phyloP scores from a whole-genome alignment of 2,329 filamentous ascomycete genomes.

The Aspergillus jensenii region DNA sequence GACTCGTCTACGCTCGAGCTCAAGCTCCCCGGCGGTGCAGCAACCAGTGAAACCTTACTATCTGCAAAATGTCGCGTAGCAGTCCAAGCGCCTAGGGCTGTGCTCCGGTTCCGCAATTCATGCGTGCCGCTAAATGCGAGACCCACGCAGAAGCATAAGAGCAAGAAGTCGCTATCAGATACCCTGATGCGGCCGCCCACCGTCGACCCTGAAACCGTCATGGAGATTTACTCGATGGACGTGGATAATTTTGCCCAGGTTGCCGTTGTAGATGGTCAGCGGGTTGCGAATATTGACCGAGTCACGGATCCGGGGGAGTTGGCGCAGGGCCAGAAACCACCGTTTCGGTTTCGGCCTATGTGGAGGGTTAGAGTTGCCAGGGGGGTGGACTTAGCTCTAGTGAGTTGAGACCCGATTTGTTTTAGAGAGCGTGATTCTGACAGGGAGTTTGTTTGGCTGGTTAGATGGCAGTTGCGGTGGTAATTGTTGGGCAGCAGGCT shows the following conservation, averaged over 20 bases:
- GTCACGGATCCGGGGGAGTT: conserved; percentile 13
- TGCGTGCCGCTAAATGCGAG: not conserved
- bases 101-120: conserved; percentile 15
- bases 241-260: conserved; percentile 18
- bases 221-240: conserved; percentile 16
- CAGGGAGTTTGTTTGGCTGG: not conserved
- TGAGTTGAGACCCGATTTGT: not conserved
- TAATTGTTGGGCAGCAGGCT: conserved; percentile 17
- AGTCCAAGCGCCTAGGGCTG: conserved; percentile 12
- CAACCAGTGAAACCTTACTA: conserved; percentile 6
- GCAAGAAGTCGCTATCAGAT: not conserved
- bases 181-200: not conserved
- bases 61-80: conserved; percentile 17
- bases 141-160: not conserved
- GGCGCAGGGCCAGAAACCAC: conserved; percentile 16
- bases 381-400: conserved; percentile 19
- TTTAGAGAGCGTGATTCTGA: not conserved
- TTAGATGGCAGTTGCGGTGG: conserved; percentile 18
- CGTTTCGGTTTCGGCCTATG: conserved; percentile 17
- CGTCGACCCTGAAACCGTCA: not conserved
- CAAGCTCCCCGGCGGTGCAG: conserved; percentile 11
- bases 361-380: conserved; percentile 17
- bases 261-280: conserved; percentile 9
- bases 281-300: conserved; percentile 13
- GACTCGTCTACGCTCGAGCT: conserved; percentile 15